Percentiles rank a stretch among this genome's conserved stretches.
Evolutionary conservation across 192 early-diverging fungal genomes (phyloP).

Genomic region (Podila epigama): DNA sequence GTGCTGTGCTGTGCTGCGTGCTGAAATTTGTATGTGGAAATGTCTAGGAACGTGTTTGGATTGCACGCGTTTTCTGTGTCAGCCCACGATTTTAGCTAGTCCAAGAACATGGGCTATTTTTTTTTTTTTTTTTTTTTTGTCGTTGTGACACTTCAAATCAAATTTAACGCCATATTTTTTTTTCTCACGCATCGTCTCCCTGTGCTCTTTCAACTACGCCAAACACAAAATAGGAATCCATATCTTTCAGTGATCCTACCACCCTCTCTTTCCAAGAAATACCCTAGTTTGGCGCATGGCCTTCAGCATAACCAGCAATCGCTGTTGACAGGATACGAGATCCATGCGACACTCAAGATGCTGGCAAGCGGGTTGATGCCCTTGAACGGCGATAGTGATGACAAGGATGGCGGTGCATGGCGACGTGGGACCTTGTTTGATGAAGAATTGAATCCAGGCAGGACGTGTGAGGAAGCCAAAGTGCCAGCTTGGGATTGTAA

Average conservation of each 20-base stretch:
- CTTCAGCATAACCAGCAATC: constrained; percentile 49
- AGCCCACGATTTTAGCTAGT: not conserved
- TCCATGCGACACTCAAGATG: constrained; percentile 42
- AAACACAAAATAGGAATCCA: constrained; percentile 30
- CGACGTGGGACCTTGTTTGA: constrained; percentile 34
- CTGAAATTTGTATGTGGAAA: too few relatives aligned
- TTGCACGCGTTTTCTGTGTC: too few relatives aligned
- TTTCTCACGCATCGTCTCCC: too few relatives aligned
- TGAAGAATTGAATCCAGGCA: constrained; percentile 14
- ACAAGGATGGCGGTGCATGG: constrained; percentile 22
- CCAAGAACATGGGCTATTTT: not conserved
- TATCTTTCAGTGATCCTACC: constrained; percentile 51
- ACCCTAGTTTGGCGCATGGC: constrained; percentile 23
- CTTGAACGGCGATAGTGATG: constrained; percentile 13
- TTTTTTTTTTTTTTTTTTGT: not conserved
- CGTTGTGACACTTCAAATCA: too few relatives aligned
- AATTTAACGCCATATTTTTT: not conserved
- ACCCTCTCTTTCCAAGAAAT: constrained; percentile 16
- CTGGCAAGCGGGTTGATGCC: constrained; percentile 27
- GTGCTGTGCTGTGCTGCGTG: too few relatives aligned
- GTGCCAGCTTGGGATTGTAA: constrained; percentile 27
- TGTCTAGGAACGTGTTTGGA: too few relatives aligned
- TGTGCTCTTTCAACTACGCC: not conserved
- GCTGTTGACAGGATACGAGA: constrained; percentile 40
- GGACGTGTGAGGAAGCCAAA: constrained; percentile 31